Conservation (phyloP, 805 yeast genomes). For the Deakozyma indianensis region DNA sequence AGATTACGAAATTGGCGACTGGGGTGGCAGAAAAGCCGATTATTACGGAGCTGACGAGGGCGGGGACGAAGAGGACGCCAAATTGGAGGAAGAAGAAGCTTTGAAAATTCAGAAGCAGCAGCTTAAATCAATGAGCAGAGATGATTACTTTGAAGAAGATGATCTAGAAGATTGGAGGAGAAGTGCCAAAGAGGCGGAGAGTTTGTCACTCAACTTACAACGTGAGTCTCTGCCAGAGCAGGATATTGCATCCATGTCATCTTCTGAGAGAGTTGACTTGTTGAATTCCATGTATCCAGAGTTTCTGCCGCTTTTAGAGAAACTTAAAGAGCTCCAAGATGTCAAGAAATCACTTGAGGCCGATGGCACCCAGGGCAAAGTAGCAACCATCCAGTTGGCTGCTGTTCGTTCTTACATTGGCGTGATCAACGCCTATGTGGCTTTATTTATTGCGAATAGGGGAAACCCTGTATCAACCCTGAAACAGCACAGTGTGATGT, state of each 20-base stretch:
- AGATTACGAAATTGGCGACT: constrained; percentile 12
- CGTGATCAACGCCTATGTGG: constrained; percentile 62
- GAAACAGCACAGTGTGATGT: constrained; percentile 88
- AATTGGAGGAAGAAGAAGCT: constrained; percentile 77
- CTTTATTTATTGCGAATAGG: constrained; percentile 49
- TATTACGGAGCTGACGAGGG: constrained; percentile 28
- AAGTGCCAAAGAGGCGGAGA: constrained; percentile 32
- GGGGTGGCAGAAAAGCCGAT: constrained; percentile 34
- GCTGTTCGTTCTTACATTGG: constrained; percentile 75
- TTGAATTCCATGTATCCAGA: constrained; percentile 66
- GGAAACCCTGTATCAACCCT: constrained; percentile 45
- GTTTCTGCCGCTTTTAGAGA: constrained; percentile 60
- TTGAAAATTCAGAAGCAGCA: constrained; percentile 71
- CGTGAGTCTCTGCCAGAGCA: constrained; percentile 24
- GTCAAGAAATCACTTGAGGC: constrained; percentile 11
- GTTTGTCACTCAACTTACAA: constrained; percentile 12
- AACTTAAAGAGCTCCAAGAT: constrained; percentile 30
- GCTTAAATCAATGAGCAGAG: constrained; percentile 58
- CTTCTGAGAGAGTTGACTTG: constrained; percentile 36
- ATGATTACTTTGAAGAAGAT: constrained; percentile 57
- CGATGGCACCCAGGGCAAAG: constrained; percentile 4
- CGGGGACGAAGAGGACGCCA: constrained; percentile 66
- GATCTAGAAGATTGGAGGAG: constrained; percentile 73
- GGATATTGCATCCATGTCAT: constrained; percentile 36
- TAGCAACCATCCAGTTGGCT: constrained; percentile 28